These are phyloP conservation scores for Eucalyptus rudis DNA, from an alignment of 345 rosid species.

Conservation along the genomic window DNA sequence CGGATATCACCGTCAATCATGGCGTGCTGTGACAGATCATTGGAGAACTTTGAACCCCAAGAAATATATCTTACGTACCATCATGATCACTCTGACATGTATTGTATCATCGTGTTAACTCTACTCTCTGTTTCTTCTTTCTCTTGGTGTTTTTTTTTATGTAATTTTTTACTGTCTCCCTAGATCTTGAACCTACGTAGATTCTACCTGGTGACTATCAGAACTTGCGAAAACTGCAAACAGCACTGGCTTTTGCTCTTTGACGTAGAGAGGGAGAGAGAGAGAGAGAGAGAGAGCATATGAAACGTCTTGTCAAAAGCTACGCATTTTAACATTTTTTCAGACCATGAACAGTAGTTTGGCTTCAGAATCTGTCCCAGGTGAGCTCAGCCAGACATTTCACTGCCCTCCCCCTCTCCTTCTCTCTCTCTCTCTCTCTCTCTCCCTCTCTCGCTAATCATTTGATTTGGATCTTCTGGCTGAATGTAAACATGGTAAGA, in stretches of 20 bases:
- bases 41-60: neutral
- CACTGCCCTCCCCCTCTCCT: neutral
- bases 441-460: neutral
- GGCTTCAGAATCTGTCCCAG: neutral
- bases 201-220: neutral
- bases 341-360: neutral
- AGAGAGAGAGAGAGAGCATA: neutral
- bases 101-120: neutral
- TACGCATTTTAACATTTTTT: neutral
- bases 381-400: neutral
- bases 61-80: neutral
- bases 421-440: neutral
- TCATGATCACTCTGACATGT: neutral
- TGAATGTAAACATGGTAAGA: neutral
- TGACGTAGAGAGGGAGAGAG: neutral
- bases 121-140: neutral
- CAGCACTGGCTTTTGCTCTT: neutral
- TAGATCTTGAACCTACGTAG: neutral
- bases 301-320: neutral
- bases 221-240: neutral
- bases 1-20: neutral
- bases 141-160: neutral
- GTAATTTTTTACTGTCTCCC: neutral
- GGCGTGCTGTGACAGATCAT: neutral
- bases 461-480: neutral